Evolutionary conservation across 768 basidiomycete genomes (phyloP).

Genomic region (Collybiopsis confluens): DNA sequence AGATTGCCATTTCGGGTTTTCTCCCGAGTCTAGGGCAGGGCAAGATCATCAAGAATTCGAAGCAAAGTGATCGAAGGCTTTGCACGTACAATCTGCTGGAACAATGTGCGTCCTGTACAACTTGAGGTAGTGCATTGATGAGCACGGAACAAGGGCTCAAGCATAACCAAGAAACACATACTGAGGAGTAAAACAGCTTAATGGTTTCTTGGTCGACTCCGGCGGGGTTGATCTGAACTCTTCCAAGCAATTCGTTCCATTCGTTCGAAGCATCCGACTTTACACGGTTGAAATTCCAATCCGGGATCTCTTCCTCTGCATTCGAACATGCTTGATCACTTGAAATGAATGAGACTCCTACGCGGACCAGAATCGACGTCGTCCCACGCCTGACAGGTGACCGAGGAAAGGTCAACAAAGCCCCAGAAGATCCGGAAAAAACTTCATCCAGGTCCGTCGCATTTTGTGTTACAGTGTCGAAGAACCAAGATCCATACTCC

Average conservation of each 20-base stretch:
- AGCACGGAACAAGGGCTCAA: too few relatives aligned
- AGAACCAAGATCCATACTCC: conserved; percentile 48
- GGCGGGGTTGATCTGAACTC: conserved; percentile 48
- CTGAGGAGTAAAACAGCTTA: conserved; percentile 58
- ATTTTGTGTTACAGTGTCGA: not conserved
- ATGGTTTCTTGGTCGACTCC: conserved; percentile 45
- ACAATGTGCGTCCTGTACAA: conserved; percentile 60
- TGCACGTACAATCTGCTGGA: conserved; percentile 55
- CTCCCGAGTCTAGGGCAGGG: conserved; percentile 45
- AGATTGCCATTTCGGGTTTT: conserved; percentile 62
- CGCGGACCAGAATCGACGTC: conserved; percentile 51
- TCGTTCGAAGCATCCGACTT: conserved; percentile 35
- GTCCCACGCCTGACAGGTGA: conserved; percentile 25
- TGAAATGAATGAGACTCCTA: conserved; percentile 64
- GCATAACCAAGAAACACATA: too few relatives aligned
- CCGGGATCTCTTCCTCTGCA: conserved; percentile 56
- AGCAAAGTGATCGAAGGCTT: not conserved
- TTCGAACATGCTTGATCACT: conserved; percentile 55
- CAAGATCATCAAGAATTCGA: not conserved
- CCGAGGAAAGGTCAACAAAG: conserved; percentile 42
- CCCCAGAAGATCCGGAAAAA: conserved; percentile 26
- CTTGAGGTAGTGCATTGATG: too few relatives aligned
- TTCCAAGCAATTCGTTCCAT: conserved; percentile 57
- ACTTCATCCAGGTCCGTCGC: not conserved
- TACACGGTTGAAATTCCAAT: conserved; percentile 51